Conservation (phyloP, 306 rosid species). For the Rosa chinensis region DNA sequence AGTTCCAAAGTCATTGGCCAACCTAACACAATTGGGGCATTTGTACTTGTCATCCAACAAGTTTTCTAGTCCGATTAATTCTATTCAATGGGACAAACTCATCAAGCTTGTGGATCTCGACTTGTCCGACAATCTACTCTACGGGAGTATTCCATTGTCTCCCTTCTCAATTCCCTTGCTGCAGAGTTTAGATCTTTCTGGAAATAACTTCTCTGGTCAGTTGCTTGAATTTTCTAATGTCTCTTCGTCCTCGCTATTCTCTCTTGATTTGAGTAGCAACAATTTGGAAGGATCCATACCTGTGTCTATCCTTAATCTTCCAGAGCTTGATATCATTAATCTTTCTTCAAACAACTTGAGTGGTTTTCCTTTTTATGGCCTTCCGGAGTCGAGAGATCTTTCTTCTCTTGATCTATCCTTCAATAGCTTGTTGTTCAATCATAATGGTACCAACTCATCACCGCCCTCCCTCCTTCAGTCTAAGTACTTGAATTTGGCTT, state of each 20-base stretch:
- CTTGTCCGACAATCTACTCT: constrained; percentile 14
- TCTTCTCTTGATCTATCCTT: constrained; percentile 21
- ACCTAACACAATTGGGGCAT: constrained; percentile 12
- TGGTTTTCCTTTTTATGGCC: neutral
- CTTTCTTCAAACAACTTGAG: constrained; percentile 27
- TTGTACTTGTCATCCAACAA: constrained; percentile 14
- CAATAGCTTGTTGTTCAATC: constrained; percentile 18
- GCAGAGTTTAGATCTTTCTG: neutral
- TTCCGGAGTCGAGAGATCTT: constrained; percentile 4
- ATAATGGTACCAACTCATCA: neutral
- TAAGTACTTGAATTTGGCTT: neutral
- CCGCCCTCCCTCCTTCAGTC: neutral
- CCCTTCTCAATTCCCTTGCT: constrained; percentile 19
- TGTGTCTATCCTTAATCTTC: constrained; percentile 17
- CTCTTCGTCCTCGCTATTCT: constrained; percentile 8
- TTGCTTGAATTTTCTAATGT: constrained; percentile 12
- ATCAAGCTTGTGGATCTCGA: neutral
- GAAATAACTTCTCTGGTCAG: constrained; percentile 13
- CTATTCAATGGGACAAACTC: constrained; percentile 24
- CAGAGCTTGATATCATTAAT: neutral
- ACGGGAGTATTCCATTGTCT: constrained; percentile 27
- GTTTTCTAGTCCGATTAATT: constrained; percentile 15
- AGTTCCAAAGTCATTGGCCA: constrained; percentile 11
- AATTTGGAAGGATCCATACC: constrained; percentile 48
- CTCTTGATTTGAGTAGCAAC: constrained; percentile 45